A percentile compares a stretch with the other conserved stretches of the same genome.
Conservation (phyloP, 306 rosid species). For the Cyamopsis tetragonoloba region DNA sequence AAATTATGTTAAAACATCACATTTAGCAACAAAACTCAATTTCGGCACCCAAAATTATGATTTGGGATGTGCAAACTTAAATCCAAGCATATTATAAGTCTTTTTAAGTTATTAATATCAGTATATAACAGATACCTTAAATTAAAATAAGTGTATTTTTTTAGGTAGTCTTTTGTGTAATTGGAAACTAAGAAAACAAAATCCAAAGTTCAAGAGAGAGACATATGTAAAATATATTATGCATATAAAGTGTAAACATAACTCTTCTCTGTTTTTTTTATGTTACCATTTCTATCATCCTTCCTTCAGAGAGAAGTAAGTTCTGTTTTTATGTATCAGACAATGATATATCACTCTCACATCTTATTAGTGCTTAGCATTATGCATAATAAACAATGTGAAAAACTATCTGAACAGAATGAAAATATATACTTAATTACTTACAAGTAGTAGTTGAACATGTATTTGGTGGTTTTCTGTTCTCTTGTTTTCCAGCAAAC, state of each 20-base stretch:
- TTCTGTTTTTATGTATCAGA: conserved; percentile 9
- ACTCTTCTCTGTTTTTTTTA: conserved; percentile 18
- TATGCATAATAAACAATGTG: not conserved
- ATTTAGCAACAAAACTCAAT: no score
- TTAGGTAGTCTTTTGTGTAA: not conserved
- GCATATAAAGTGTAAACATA: conserved; percentile 17
- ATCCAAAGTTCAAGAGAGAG: not conserved
- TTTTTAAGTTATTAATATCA: not conserved
- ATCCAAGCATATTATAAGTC: no score
- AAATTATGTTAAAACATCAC: no score
- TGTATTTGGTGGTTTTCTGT: conserved; percentile 50
- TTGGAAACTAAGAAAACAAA: not conserved
- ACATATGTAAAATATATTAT: not conserved
- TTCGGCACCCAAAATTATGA: no score
- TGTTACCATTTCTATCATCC: not conserved
- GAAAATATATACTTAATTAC: no score
- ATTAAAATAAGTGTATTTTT: conserved; percentile 2
- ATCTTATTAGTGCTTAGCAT: conserved; percentile 1
- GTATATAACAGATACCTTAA: not conserved
- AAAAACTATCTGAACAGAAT: not conserved
- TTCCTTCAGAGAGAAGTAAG: conserved; percentile 33
- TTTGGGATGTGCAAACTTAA: no score
- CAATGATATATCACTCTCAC: conserved; percentile 4
- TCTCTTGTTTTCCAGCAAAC: conserved; percentile 66
- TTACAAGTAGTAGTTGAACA: conserved; percentile 46